phyloP scores from a whole-genome alignment of 371 early-diverging fungal genomes.

The Haplosporangium sp. region DNA sequence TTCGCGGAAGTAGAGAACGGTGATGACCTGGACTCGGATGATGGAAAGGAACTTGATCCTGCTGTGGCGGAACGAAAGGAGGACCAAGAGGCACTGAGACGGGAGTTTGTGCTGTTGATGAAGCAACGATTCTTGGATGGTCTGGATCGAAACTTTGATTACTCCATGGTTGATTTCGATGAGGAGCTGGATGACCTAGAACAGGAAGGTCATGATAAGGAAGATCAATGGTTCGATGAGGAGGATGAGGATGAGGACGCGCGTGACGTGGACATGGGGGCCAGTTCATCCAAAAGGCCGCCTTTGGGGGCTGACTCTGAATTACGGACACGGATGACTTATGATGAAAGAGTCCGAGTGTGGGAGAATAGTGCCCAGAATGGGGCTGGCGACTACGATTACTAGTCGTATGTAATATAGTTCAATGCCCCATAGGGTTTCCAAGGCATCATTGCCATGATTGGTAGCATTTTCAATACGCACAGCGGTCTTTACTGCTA shows the following conservation, averaged over 20 bases:
- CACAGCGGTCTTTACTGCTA: too few species aligned
- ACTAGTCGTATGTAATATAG: slow-evolving; percentile 6
- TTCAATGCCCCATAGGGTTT: not conserved
- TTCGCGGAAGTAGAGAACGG: slow-evolving; percentile 34
- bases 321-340: slow-evolving; percentile 8
- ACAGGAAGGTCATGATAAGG: slow-evolving; percentile 41
- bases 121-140: slow-evolving; percentile 52
- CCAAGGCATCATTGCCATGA: not conserved
- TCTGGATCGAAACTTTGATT: slow-evolving; percentile 40
- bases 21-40: slow-evolving; percentile 19
- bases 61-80: slow-evolving; percentile 28
- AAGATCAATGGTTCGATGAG: slow-evolving; percentile 46
- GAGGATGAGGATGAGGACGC: slow-evolving; percentile 32
- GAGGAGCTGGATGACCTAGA: slow-evolving; percentile 54
- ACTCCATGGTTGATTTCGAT: slow-evolving; percentile 46
- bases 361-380: slow-evolving; percentile 50
- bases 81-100: slow-evolving; percentile 30
- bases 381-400: slow-evolving; percentile 49
- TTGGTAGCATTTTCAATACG: not conserved
- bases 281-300: not conserved
- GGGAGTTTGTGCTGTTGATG: slow-evolving; percentile 44
- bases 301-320: not conserved
- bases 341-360: slow-evolving; percentile 36
- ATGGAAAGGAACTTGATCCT: slow-evolving; percentile 18
- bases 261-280: not conserved